Base-by-base conservation (phyloP, 2,329 filamentous ascomycete species). In the Domatiomyces catenatus region DNA sequence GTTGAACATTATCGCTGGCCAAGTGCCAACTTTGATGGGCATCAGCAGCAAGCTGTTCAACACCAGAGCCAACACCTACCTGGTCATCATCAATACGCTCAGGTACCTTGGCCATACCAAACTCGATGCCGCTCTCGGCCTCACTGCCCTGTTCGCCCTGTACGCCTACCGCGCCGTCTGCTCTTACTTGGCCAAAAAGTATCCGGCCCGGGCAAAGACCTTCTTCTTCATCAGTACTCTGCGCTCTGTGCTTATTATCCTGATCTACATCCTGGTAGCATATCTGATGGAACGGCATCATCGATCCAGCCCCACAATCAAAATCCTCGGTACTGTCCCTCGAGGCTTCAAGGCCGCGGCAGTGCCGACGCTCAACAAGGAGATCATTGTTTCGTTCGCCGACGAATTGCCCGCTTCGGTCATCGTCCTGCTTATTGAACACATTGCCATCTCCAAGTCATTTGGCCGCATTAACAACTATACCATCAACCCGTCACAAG, bases 401-500 rank as follows among this genome's bases (percentile, higher is more conserved):
- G 72, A 73, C 44, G 76, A 95, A 56, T 71, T 96, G 3, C 92
- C 92, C 0, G 84, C 85, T 6, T 83, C 84, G 0, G 81, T 95
- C 48, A 94, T 96, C 57, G 89, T 98, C n/a, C 75, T 96, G 51
- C 75, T 96, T 36, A 93, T 96, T 54, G 92, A 96, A 67, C 90
- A 96, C 64, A 94, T 96, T 60, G 88, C 90, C 46, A 95, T 96
- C 56, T 87, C 89, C 17, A 98, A 96, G 66, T 95, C 90, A 0
- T 96, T 98, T 59, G 92, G 92, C 8, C 79, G 90, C 52, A 79
- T 95, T 60, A 96, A 95, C 72, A 94, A 94, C 70, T 98, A 98
- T 68, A 83, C 80, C 15, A 95, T 98, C 64, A 82, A 95, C 59
- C 89, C 92, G 0, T 95, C 90, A 0, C 90, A 98, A 65, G 90